These are phyloP conservation scores for Immersiella caudata DNA, from an alignment of 495 filamentous ascomycete genomes.

Conservation along the genomic window DNA sequence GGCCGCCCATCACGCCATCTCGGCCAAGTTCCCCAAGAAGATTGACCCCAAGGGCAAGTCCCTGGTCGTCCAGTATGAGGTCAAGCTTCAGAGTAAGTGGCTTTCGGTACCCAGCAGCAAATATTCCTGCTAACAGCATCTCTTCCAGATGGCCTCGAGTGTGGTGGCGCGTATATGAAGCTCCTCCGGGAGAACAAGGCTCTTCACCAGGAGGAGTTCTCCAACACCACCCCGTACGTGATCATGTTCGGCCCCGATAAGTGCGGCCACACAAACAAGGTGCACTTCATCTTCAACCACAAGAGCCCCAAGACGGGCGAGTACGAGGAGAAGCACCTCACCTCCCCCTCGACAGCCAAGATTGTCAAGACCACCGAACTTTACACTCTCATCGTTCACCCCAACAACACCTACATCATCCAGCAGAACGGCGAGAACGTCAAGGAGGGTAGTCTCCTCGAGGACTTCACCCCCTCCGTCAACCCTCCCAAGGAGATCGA, in stretches of 20 bases:
- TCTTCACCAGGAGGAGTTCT: slow-evolving; percentile 97
- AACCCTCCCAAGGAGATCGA: slow-evolving; percentile 97
- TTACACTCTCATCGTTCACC: slow-evolving; percentile 94
- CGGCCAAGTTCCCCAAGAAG: slow-evolving; percentile 95
- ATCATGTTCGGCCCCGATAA: slow-evolving; percentile 99
- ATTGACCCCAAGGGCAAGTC: slow-evolving; percentile 97
- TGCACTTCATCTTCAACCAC: slow-evolving; percentile 99
- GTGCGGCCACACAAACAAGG: slow-evolving; percentile 99
- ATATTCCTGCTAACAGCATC: slow-evolving; percentile 20
- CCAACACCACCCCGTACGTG: slow-evolving; percentile 94
- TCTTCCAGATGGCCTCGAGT: slow-evolving; percentile 84
- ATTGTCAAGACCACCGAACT: slow-evolving; percentile 89
- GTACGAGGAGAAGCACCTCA: slow-evolving; percentile 99
- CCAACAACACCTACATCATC: slow-evolving; percentile 93
- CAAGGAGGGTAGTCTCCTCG: slow-evolving; percentile 88
- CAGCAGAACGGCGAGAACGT: slow-evolving; percentile 82
- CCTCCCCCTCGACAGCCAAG: slow-evolving; percentile 76
- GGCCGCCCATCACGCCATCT: slow-evolving; percentile 98
- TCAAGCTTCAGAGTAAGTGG: slow-evolving; percentile 93
- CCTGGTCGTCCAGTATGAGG: slow-evolving; percentile 97
- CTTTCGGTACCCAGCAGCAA: slow-evolving; percentile 3
- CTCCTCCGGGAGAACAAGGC: slow-evolving; percentile 97
- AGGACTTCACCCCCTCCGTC: slow-evolving; percentile 90
- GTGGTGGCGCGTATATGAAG: slow-evolving; percentile 99
- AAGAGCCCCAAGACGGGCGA: slow-evolving; percentile 99